Evolutionary conservation across 2,329 filamentous ascomycete genomes (phyloP).

Genomic region (Aspergillus sp.): DNA sequence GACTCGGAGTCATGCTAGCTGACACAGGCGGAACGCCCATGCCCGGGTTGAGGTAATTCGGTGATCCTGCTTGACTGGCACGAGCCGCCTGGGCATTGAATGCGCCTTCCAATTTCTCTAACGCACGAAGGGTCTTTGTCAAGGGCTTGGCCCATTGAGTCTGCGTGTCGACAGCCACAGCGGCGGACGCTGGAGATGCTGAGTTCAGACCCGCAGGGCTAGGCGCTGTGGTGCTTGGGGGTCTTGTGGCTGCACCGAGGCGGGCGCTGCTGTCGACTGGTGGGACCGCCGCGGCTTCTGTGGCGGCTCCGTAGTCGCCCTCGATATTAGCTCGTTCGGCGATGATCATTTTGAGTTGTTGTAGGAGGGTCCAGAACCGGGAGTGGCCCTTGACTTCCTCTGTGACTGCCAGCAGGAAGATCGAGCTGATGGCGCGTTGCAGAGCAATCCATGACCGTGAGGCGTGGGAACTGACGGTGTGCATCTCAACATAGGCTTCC

Average conservation of each 20-base stretch:
- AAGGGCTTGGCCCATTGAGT: constrained; percentile 51
- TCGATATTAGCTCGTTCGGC: constrained; percentile 44
- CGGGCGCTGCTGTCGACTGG: constrained; percentile 15
- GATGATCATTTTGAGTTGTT: constrained; percentile 48
- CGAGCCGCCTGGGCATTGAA: constrained; percentile 32
- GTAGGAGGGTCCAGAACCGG: constrained; percentile 43
- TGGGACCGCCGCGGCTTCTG: constrained; percentile 12
- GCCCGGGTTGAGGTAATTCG: constrained; percentile 25
- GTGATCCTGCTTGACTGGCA: constrained; percentile 19
- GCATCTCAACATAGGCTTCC: constrained; percentile 62
- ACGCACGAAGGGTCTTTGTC: constrained; percentile 47
- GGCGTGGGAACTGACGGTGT: constrained; percentile 45
- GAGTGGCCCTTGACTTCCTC: constrained; percentile 47
- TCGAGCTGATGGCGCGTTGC: constrained; percentile 51
- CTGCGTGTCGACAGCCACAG: constrained; percentile 36
- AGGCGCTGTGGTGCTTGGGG: constrained; percentile 31
- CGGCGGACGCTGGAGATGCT: constrained; percentile 32
- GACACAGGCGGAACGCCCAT: constrained; percentile 20
- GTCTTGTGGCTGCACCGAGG: constrained; percentile 25
- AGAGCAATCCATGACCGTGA: constrained; percentile 51
- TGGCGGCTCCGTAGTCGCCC: constrained; percentile 29
- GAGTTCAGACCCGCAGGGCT: constrained; percentile 30
- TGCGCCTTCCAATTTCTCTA: constrained; percentile 49
- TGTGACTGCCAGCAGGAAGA: constrained; percentile 50
- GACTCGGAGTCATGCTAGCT: constrained; percentile 35